These are phyloP conservation scores for Tillandsia fasciculata DNA, from an alignment of 176 grass and related monocot species.

Conservation along the genomic window DNA sequence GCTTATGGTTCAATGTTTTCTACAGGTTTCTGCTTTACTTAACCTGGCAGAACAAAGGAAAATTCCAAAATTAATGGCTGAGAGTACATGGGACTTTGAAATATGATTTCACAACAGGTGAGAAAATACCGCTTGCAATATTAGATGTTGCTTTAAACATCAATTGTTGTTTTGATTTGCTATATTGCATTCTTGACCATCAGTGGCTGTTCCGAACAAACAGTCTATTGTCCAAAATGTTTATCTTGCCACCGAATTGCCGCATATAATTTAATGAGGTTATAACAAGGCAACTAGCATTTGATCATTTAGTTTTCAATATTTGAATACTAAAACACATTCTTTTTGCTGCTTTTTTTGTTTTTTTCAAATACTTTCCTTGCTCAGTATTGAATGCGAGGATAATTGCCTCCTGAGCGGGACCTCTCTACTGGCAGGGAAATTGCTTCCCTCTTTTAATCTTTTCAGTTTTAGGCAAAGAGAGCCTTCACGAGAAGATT, in stretches of 20 bases:
- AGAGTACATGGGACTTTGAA: slow-evolving; percentile 75
- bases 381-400: too few relatives aligned
- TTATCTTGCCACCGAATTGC: background rate
- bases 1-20: background rate
- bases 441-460: too few relatives aligned
- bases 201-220: background rate
- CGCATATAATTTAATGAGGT: background rate
- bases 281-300: background rate
- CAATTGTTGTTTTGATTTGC: background rate
- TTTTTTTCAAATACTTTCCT: too few relatives aligned
- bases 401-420: too few relatives aligned
- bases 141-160: background rate
- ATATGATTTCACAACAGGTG: slow-evolving; percentile 21
- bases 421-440: too few relatives aligned
- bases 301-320: too few relatives aligned
- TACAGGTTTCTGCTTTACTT: slow-evolving; percentile 46
- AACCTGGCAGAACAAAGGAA: slow-evolving; percentile 64
- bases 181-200: background rate
- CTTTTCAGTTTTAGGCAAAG: too few relatives aligned
- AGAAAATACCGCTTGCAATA: background rate
- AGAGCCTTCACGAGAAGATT: too few relatives aligned
- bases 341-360: too few relatives aligned
- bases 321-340: too few relatives aligned
- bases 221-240: background rate
- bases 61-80: slow-evolving; percentile 52